A percentile compares a stretch with the other conserved stretches of the same genome.
These are phyloP conservation scores for Sonneratia caseolaris DNA, from an alignment of 345 rosid genomes.

Conservation along the genomic window DNA sequence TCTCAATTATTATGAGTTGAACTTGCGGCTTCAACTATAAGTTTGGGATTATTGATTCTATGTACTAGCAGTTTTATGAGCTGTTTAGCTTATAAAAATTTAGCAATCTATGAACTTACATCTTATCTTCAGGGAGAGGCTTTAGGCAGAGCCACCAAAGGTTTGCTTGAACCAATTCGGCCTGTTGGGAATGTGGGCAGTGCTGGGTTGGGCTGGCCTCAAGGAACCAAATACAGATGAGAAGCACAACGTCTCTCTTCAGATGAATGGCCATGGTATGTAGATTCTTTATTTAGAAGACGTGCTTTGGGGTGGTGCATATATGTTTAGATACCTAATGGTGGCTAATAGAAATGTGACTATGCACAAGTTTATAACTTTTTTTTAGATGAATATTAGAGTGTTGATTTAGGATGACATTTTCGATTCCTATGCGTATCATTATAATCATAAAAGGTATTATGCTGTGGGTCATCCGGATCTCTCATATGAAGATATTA, in stretches of 20 bases:
- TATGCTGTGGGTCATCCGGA: not conserved
- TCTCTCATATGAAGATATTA: not conserved
- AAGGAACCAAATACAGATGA: conserved; percentile 21
- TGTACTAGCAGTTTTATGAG: not conserved
- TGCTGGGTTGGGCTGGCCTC: conserved; percentile 71
- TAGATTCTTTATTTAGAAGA: not conserved
- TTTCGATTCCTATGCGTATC: not conserved
- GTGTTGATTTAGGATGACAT: not conserved
- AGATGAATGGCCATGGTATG: not conserved
- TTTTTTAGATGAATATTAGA: not conserved
- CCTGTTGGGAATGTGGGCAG: conserved; percentile 64
- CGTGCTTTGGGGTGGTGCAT: not conserved
- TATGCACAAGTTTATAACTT: not conserved
- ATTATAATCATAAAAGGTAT: not conserved
- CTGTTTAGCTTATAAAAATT: not conserved
- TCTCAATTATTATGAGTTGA: not conserved
- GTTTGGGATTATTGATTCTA: not conserved
- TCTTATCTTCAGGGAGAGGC: conserved; percentile 51
- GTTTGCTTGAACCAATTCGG: conserved; percentile 56
- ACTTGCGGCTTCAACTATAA: not conserved
- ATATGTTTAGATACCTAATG: not conserved
- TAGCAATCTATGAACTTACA: not conserved
- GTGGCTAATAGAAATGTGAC: not conserved
- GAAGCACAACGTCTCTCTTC: not conserved
- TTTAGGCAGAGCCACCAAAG: conserved; percentile 51